phyloP scores from a whole-genome alignment of 192 early-diverging fungal genomes.

The Podila epicladia region DNA sequence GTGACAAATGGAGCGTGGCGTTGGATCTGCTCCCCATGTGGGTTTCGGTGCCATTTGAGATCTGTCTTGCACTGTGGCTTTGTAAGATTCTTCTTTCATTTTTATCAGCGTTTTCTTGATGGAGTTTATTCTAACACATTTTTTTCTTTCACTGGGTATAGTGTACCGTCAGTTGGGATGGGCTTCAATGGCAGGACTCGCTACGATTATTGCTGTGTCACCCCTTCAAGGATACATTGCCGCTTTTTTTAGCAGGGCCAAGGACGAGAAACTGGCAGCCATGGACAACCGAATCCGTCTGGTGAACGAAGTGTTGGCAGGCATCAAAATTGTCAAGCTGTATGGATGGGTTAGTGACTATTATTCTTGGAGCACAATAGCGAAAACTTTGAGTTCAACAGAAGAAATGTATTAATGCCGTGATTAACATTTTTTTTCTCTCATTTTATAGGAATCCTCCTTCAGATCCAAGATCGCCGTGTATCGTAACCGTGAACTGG shows the following conservation, averaged over 20 bases:
- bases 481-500: neutral
- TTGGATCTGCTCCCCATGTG: neutral
- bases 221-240: constrained; percentile 13
- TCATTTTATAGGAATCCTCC: neutral
- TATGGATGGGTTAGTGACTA: constrained; percentile 7
- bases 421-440: neutral
- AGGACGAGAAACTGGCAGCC: constrained; percentile 10
- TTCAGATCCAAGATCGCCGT: neutral
- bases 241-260: neutral
- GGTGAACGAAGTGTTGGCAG: constrained; percentile 12
- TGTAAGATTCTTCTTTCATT: neutral
- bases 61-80: constrained; percentile 5
- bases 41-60: neutral
- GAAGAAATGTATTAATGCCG: neutral
- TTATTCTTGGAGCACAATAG: neutral
- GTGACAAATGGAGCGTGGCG: neutral
- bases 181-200: constrained; percentile 4
- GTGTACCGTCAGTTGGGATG: constrained; percentile 10
- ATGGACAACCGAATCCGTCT: constrained; percentile 16
- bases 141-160: neutral
- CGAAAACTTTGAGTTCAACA: neutral
- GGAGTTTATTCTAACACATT: neutral
- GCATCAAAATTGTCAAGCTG: constrained; percentile 25
- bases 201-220: neutral
- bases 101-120: neutral